These are phyloP conservation scores for Macrolepiota albuminosa DNA, from an alignment of 768 basidiomycete genomes.

Conservation along the genomic window DNA sequence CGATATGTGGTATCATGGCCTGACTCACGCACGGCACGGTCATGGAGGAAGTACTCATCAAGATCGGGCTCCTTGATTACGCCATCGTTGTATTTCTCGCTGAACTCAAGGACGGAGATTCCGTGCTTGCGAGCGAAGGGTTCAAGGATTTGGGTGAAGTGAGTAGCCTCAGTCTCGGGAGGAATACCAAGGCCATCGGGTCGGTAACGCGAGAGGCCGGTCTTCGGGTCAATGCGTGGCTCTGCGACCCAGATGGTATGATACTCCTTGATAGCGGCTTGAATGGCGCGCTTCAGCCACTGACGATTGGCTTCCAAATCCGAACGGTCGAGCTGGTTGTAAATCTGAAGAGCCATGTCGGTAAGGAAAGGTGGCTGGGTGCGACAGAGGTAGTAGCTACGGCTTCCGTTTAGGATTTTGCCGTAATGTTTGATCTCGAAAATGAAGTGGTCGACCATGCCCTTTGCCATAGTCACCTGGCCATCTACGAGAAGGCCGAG, in stretches of 20 bases:
- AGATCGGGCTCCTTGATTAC: conserved; percentile 78
- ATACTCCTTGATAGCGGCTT: conserved; percentile 98
- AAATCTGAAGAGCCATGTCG: conserved; percentile 97
- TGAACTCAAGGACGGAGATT: conserved; percentile 92
- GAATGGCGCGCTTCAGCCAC: conserved; percentile 95
- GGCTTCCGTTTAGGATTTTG: conserved; percentile 94
- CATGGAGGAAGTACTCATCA: conserved; percentile 97
- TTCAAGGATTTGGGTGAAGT: conserved; percentile 97
- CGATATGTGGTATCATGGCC: conserved; percentile 97
- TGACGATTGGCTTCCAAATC: conserved; percentile 74
- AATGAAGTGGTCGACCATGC: conserved; percentile 98
- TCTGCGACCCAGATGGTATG: conserved; percentile 96
- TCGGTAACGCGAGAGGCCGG: conserved; percentile 90
- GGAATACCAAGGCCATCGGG: conserved; percentile 95
- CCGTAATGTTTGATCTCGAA: conserved; percentile 98
- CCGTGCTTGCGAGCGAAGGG: conserved; percentile 92
- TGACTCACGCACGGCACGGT: conserved; percentile 93
- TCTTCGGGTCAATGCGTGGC: conserved; percentile 91
- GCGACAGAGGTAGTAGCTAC: conserved; percentile 92
- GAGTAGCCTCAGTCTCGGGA: conserved; percentile 96
- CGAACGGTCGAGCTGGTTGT: conserved; percentile 88
- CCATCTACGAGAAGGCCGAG: conserved; percentile 95
- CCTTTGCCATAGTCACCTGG: conserved; percentile 89
- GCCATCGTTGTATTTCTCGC: conserved; percentile 90
- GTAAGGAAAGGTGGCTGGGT: conserved; percentile 98